phyloP scores from a whole-genome alignment of 2,329 filamentous ascomycete species.

The Exophiala alcalophila region DNA sequence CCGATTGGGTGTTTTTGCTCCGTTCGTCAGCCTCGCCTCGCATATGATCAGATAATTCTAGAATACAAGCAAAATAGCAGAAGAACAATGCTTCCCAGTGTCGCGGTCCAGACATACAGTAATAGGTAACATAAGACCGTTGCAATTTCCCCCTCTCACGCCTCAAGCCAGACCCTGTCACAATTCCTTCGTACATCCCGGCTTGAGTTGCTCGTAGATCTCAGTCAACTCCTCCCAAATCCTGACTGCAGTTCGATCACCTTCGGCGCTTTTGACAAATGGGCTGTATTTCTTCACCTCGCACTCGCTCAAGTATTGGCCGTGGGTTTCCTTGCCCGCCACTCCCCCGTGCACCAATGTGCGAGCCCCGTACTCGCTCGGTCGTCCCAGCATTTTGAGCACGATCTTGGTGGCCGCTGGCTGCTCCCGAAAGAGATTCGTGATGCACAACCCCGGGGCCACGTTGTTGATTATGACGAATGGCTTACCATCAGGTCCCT shows the following conservation, averaged over 20 bases:
- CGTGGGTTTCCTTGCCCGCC: conserved; percentile 45
- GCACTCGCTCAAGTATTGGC: conserved; percentile 46
- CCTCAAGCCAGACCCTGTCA: too few species aligned
- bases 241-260: conserved; percentile 16
- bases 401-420: not conserved
- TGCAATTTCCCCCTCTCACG: too few species aligned
- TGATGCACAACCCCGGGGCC: conserved; percentile 55
- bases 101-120: too few species aligned
- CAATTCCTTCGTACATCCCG: conserved; percentile 19
- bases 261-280: conserved; percentile 23
- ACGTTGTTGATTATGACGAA: conserved; percentile 50
- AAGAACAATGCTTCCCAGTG: too few species aligned
- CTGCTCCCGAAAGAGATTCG: conserved; percentile 40
- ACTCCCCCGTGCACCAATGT: conserved; percentile 42
- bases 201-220: conserved; percentile 17
- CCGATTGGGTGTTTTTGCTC: too few species aligned
- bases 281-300: conserved; percentile 25
- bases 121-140: too few species aligned
- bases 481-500: conserved; percentile 21
- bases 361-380: conserved; percentile 48
- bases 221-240: conserved; percentile 18
- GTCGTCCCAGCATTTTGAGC: conserved; percentile 37
- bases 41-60: too few species aligned
- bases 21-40: too few species aligned
- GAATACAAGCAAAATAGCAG: too few species aligned